These are phyloP conservation scores for Arthroderma sp. DNA, from an alignment of 2,329 filamentous ascomycete genomes.

Conservation along the genomic window DNA sequence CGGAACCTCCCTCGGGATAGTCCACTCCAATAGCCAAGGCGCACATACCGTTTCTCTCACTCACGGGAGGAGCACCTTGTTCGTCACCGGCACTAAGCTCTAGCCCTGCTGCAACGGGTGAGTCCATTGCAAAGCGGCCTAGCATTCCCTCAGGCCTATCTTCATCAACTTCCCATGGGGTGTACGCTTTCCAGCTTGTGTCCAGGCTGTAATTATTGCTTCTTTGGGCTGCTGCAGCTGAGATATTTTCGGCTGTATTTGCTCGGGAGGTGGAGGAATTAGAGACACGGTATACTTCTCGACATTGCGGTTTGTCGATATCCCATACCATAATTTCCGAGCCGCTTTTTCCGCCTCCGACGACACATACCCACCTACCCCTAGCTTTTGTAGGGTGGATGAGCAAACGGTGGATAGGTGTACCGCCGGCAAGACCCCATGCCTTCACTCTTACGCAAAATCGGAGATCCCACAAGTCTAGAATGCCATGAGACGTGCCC, in stretches of 20 bases:
- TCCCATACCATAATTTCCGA: conserved; percentile 89
- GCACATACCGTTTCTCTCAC: conserved; percentile 45
- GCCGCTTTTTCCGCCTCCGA: conserved; percentile 72
- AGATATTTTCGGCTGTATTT: conserved; percentile 23
- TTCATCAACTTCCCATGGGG: conserved; percentile 80
- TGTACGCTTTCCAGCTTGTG: conserved; percentile 47
- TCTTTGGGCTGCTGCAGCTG: conserved; percentile 7
- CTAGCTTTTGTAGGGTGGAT: conserved; percentile 67
- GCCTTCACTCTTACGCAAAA: conserved; percentile 78
- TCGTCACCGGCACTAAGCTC: conserved; percentile 45
- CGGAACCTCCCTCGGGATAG: conserved; percentile 48
- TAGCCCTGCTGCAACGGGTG: conserved; percentile 38
- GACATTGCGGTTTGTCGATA: conserved; percentile 74
- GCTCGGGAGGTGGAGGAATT: conserved; percentile 4
- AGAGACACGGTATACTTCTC: conserved; percentile 68
- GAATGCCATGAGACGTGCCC: conserved; percentile 81
- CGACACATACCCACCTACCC: conserved; percentile 74
- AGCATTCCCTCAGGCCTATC: conserved; percentile 80
- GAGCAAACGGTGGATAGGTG: conserved; percentile 64
- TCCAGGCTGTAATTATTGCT: conserved; percentile 12
- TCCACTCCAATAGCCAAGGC: conserved; percentile 63
- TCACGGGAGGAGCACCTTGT: neutral
- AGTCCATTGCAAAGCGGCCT: conserved; percentile 56
- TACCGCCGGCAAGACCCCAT: conserved; percentile 74
- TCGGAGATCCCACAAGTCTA: conserved; percentile 93